Base-by-base conservation (phyloP, 2,329 filamentous ascomycete genomes). In the Cyanodermella asteris region DNA sequence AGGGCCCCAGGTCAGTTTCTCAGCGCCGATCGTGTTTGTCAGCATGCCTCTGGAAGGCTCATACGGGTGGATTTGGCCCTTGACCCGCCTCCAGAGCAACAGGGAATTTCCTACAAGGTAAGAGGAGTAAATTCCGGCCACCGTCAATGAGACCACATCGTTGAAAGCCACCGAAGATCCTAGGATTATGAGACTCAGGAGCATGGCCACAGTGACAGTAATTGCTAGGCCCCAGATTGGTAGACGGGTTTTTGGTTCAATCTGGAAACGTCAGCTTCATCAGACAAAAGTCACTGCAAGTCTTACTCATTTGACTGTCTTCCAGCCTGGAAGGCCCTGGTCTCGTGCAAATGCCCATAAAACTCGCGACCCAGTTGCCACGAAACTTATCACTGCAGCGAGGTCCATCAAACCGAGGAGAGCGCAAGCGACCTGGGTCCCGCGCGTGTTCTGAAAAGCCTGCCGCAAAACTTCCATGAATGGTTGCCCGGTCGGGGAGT, bases 111-210 rank as follows among this genome's bases (percentile, higher is more conserved):
- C 50, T 21, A 62, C 44, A 25, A 63, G 49, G 35, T 64, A 64
- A 11, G 56, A 59, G 12, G 50, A 50, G 22, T 63, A 53, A n/a
- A 64, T 48, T 2, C 54, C 52, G 16, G 49, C 51, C 23, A 60
- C 46, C 12, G 51, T 52, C 9, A 65, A 45, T 1, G 57, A 61
- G n/a, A 58, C 47, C 31, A 64, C 52, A 28, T 52, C 56, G 35
- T 62, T 57, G 39, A 64, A 59, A 5, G 58, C 60, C 4, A 50
- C 48, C 3, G 47, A 42, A 13, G 51, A 59, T 22, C 53, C 57
- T 27, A 62, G 51, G 40, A 56, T 59, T 43, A 61, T 61, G 26
- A 59, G 41, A 8, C 48, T 49, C 10, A 49, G 41, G 6, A 58
- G 38, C 6, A 43, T 36, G 17, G 40, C 39, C 25, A 49, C 43